phyloP scores from a whole-genome alignment of 441 rosid genomes.

The Jatropha podagrica region DNA sequence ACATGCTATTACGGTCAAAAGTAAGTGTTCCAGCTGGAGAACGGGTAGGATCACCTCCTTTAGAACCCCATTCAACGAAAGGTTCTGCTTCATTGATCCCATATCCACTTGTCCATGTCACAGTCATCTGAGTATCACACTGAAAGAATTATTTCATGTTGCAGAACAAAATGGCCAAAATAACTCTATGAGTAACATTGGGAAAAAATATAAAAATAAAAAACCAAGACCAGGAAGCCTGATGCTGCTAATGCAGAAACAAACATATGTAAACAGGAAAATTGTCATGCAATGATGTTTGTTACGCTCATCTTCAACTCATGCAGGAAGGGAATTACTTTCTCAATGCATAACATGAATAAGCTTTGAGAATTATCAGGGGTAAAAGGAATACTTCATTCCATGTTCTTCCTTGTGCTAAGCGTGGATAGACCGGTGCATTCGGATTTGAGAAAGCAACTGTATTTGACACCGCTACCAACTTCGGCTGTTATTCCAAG shows the following conservation, averaged over 20 bases:
- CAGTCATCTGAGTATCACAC: conserved; percentile 56
- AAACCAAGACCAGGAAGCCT: background rate
- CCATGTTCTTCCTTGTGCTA: conserved; percentile 83
- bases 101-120: conserved; percentile 93
- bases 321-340: background rate
- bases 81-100: conserved; percentile 64
- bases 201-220: background rate
- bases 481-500: conserved; percentile 54
- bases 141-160: background rate
- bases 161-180: background rate
- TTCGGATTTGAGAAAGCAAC: conserved; percentile 64
- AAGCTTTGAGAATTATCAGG: background rate
- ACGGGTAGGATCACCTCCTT: conserved; percentile 42
- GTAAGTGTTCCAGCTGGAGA: conserved; percentile 82
- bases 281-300: background rate
- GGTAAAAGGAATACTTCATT: conserved; percentile 51
- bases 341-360: background rate
- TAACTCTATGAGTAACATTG: background rate
- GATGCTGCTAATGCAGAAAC: background rate
- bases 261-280: conserved; percentile 2
- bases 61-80: conserved; percentile 72
- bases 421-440: conserved; percentile 75
- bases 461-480: conserved; percentile 63
- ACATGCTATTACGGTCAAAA: conserved; percentile 59
- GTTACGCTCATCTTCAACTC: background rate